Conservation (phyloP, 2,329 filamentous ascomycete species). For the Gaeumannomyces tritici region DNA sequence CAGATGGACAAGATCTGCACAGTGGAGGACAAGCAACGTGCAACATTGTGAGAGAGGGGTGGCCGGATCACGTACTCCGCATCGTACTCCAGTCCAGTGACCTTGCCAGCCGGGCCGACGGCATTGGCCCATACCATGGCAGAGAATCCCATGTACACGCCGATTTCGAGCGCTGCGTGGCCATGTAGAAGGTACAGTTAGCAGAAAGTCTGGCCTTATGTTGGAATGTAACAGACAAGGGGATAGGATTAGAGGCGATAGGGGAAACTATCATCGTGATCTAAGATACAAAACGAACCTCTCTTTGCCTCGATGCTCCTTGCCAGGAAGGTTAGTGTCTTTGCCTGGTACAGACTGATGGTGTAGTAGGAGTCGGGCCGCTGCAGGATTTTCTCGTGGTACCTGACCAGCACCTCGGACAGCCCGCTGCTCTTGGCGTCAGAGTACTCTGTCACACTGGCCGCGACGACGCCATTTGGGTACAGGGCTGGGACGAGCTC, state of each 20-base stretch:
- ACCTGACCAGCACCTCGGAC: constrained; percentile 29
- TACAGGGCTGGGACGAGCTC: constrained; percentile 15
- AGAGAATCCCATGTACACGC: constrained; percentile 40
- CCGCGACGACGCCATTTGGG: constrained; percentile 28
- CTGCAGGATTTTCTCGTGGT: constrained; percentile 23
- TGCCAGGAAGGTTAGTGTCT: constrained; percentile 11
- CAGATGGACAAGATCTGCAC: not conserved
- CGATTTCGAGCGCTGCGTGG: constrained; percentile 35
- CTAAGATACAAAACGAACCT: constrained; percentile 4
- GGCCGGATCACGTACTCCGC: constrained; percentile 18
- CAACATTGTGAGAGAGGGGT: not conserved
- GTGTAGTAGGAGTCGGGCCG: constrained; percentile 12
- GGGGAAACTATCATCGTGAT: too few species aligned
- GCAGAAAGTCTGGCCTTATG: not conserved
- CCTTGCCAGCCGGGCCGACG: constrained; percentile 29
- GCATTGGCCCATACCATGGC: constrained; percentile 36
- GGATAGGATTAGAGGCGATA: too few species aligned
- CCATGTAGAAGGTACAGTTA: not conserved
- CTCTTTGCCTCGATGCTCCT: constrained; percentile 5
- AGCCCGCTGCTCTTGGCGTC: constrained; percentile 29
- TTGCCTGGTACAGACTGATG: constrained; percentile 16
- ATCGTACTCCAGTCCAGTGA: constrained; percentile 35
- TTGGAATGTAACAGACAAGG: too few species aligned
- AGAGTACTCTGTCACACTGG: constrained; percentile 32
- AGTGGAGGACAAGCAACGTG: not conserved